These are phyloP conservation scores for Martiniozyma asiatica DNA, from an alignment of 1,139 yeast species.

Conservation along the genomic window DNA sequence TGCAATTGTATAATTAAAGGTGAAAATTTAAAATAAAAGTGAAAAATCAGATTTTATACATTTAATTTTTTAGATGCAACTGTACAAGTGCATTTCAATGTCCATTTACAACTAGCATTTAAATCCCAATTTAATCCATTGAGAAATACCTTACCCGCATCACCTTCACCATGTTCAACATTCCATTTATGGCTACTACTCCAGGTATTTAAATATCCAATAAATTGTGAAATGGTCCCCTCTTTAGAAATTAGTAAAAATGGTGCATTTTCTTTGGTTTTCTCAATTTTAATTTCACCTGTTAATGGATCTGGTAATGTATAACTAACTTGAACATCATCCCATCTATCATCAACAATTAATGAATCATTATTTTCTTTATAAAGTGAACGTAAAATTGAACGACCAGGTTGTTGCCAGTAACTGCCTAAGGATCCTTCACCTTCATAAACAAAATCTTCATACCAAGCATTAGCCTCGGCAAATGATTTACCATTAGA, in stretches of 20 bases:
- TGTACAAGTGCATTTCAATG: conserved; percentile 1
- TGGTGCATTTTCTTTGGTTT: conserved; percentile 21
- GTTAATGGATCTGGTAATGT: conserved; percentile 17
- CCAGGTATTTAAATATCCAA: conserved; percentile 47
- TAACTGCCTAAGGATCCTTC: conserved; percentile 47
- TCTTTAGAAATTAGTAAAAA: conserved; percentile 30
- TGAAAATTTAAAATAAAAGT: too few species aligned
- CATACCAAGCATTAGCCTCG: conserved; percentile 26
- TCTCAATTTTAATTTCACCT: conserved; percentile 7
- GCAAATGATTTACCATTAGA: too few species aligned
- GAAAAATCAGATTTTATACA: too few species aligned
- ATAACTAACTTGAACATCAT: conserved; percentile 18
- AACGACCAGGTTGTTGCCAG: conserved; percentile 70
- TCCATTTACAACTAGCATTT: conserved; percentile 18
- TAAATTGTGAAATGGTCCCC: conserved; percentile 33
- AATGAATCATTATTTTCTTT: conserved; percentile 24
- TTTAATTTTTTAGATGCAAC: conserved; percentile 2
- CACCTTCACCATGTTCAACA: conserved; percentile 22
- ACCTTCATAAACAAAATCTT: conserved; percentile 27
- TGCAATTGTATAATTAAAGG: too few species aligned
- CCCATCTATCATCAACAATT: conserved; percentile 12
- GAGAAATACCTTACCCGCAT: conserved; percentile 17
- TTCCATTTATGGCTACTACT: conserved; percentile 66
- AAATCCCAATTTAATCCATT: conserved; percentile 20
- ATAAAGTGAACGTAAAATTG: conserved; percentile 34